Percentiles rank a stretch among this genome's conserved stretches.
Evolutionary conservation across 306 rosid genomes (phyloP).

Genomic region (Ochetophila trinervis): DNA sequence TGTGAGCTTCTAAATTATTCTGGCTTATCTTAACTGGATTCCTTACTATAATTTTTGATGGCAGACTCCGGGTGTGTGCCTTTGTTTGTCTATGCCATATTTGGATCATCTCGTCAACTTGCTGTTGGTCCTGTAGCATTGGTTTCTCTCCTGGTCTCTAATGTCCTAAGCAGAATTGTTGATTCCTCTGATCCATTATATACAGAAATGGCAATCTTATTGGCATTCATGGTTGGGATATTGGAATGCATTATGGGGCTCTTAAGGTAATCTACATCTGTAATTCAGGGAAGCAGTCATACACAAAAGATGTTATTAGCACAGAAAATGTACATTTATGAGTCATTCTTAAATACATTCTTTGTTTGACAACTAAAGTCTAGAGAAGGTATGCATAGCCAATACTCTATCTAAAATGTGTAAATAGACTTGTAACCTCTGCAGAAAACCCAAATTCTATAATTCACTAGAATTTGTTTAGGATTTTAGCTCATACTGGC

Average conservation of each 20-base stretch:
- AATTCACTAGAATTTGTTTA: no score
- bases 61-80: constrained; percentile 80
- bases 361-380: constrained; percentile 6
- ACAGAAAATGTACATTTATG: constrained; percentile 19
- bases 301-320: constrained; percentile 3
- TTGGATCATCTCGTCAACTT: constrained; percentile 98
- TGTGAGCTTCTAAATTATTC: neutral
- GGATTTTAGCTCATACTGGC: constrained; percentile 1
- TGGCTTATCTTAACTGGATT: neutral
- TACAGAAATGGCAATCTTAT: constrained; percentile 80
- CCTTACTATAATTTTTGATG: constrained; percentile 30
- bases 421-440: neutral
- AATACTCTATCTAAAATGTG: no score
- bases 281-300: constrained; percentile 14
- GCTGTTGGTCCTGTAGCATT: constrained; percentile 99
- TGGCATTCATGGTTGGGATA: constrained; percentile 96
- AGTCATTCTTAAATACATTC: constrained; percentile 7
- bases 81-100: constrained; percentile 79
- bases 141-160: constrained; percentile 90
- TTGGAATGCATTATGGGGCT: constrained; percentile 92
- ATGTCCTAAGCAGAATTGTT: constrained; percentile 70
- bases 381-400: no score
- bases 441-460: neutral
- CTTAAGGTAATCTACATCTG: constrained; percentile 57
- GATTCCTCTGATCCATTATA: constrained; percentile 73